Evolutionary conservation across 768 basidiomycete species (phyloP), one percentile per base, ranked within the genome.

Genomic region (Phlebiopsis gigantea): DNA sequence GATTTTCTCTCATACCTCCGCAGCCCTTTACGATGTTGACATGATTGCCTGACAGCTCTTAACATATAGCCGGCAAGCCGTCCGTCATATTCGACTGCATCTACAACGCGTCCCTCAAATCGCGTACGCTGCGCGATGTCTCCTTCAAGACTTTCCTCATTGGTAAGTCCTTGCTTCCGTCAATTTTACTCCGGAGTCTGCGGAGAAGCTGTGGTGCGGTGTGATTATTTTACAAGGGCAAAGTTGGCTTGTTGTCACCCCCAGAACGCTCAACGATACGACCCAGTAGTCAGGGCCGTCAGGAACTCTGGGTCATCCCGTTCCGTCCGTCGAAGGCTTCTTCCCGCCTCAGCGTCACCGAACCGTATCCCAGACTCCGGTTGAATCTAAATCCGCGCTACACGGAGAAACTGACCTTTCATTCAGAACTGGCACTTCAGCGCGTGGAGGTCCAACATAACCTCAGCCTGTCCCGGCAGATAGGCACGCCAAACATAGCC

Each of bases 71-170:
- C 61, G 90, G 89, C 4, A 85, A 85, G 29, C 73, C 79, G 0
- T 79, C 83, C 4, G 65, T 88, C 34, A 85, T 91, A 5, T 85
- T 92, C 61, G 90, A 92, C 68, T 85, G 84, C 60, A 73, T 91
- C 1, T 84, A 81, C 68, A 79, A 87, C 61, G 60, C 76, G 0
- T 74, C 79, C 2, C 68, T 90, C 57, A 85, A 84, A 66, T 75
- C 80, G 8, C 80, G 86, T 22, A 69, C 77, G 1, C 73, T 83
- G 46, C 80, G 75, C 53, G 84, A 90, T 61, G 69, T 79, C 4
- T 78, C 80, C 8, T 90, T 89, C 73, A 87, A 84, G 61, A 68
- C 75, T 2, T 90, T 87, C 65, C 72, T 92, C 31, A 78, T 84
- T 57, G 88, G 90, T 86, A 65, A 58, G 77, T 70, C 17, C 58